Conservation (phyloP, 2,329 filamentous ascomycete species). For the Penicillium sp. region DNA sequence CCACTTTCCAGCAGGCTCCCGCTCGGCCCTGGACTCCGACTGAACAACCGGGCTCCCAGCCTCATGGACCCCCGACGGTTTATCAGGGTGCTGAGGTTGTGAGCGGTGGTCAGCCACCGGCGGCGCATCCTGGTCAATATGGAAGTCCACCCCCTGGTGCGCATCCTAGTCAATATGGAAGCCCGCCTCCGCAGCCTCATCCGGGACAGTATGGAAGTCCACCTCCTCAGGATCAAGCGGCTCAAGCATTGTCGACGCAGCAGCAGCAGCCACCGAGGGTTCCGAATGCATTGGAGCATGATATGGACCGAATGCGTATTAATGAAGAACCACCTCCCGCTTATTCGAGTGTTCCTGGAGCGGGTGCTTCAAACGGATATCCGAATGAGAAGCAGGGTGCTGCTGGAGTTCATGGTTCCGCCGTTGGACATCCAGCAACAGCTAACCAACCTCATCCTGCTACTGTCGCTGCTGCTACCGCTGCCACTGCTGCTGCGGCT, state of each 20-base stretch:
- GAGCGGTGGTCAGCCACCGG: constrained; percentile 46
- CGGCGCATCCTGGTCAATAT: constrained; percentile 28
- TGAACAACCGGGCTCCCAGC: constrained; percentile 81
- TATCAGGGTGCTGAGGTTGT: constrained; percentile 85
- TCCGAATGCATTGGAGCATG: constrained; percentile 79
- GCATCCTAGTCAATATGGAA: constrained; percentile 27
- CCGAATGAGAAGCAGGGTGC: constrained; percentile 75
- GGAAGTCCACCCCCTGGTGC: constrained; percentile 38
- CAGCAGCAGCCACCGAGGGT: constrained; percentile 39
- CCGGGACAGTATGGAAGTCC: constrained; percentile 24
- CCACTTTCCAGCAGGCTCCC: constrained; percentile 41
- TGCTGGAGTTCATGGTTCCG: constrained; percentile 5
- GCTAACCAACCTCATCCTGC: constrained; percentile 23
- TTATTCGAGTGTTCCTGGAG: constrained; percentile 75
- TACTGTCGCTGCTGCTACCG: not conserved
- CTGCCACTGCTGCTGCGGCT: not conserved
- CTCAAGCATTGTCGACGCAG: constrained; percentile 29
- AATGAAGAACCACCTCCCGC: constrained; percentile 89
- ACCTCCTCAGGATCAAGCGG: constrained; percentile 32
- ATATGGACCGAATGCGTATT: constrained; percentile 80
- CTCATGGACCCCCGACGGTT: constrained; percentile 86
- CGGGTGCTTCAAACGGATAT: constrained; percentile 61
- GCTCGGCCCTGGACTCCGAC: constrained; percentile 86
- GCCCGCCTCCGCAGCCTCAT: constrained; percentile 37
- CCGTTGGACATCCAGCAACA: constrained; percentile 31